These are phyloP conservation scores for Corylus heterophylla DNA, from an alignment of 306 rosid genomes.

Conservation along the genomic window DNA sequence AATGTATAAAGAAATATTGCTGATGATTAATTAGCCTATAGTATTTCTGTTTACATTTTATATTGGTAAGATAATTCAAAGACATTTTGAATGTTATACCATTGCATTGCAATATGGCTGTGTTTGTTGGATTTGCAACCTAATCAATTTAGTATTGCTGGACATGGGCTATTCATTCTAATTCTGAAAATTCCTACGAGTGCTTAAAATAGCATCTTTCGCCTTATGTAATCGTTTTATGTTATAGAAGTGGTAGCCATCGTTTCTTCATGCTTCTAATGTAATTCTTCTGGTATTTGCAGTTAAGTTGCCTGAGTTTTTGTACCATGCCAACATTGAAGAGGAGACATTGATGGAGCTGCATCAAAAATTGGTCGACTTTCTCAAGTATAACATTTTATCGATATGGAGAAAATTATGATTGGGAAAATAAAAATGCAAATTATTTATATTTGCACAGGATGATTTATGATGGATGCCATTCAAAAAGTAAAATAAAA, in stretches of 20 bases:
- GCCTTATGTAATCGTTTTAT: constrained; percentile 8
- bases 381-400: constrained; percentile 64
- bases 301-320: constrained; percentile 86
- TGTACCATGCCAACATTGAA: constrained; percentile 65
- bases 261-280: constrained; percentile 17
- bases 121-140: neutral
- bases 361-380: constrained; percentile 55
- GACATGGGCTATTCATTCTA: neutral
- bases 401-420: constrained; percentile 4
- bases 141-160: neutral
- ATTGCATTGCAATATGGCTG: neutral
- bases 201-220: constrained; percentile 16
- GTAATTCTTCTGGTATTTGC: constrained; percentile 32
- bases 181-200: neutral
- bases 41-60: neutral
- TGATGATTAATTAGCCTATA: no score
- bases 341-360: constrained; percentile 61
- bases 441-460: neutral
- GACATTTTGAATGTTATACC: neutral
- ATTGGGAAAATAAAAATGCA: neutral
- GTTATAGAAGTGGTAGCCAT: neutral
- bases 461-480: neutral
- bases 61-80: neutral
- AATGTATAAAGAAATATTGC: no score
- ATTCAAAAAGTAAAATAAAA: neutral